These are phyloP conservation scores for Achaetomiella virescens DNA, from an alignment of 495 filamentous ascomycete species.

Conservation along the genomic window DNA sequence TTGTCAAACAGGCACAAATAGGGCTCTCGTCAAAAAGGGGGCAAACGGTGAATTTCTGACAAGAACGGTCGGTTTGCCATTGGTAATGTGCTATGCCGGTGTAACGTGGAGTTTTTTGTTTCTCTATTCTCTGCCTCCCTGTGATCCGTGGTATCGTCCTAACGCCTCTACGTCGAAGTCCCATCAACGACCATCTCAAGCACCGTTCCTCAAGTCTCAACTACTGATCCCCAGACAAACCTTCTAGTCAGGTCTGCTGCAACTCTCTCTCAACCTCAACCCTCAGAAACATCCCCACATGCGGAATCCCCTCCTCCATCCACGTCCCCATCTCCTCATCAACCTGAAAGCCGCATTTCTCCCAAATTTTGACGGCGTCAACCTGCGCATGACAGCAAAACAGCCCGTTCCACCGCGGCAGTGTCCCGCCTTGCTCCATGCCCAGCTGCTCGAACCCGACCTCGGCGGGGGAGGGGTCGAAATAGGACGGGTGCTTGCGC, in stretches of 20 bases:
- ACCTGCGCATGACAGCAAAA: constrained; percentile 70
- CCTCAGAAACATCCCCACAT: constrained; percentile 69
- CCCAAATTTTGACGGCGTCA: constrained; percentile 54
- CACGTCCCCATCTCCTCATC: constrained; percentile 70
- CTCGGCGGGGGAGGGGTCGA: constrained; percentile 42
- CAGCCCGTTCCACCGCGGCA: constrained; percentile 59
- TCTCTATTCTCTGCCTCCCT: not conserved
- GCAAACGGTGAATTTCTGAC: constrained; percentile 23
- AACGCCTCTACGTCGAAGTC: not conserved
- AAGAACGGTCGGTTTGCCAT: constrained; percentile 4
- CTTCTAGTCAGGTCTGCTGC: not conserved
- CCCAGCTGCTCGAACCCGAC: constrained; percentile 38
- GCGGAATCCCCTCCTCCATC: constrained; percentile 78
- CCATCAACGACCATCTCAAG: not conserved
- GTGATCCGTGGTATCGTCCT: constrained; percentile 5
- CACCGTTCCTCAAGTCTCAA: not conserved
- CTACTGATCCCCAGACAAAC: not conserved
- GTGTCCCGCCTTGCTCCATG: constrained; percentile 20
- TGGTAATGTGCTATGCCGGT: not conserved
- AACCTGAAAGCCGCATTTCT: constrained; percentile 57
- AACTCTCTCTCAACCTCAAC: constrained; percentile 17
- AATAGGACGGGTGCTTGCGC: constrained; percentile 43
- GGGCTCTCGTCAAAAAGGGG: constrained; percentile 31
- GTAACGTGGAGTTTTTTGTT: constrained; percentile 11
- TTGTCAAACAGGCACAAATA: constrained; percentile 44